Base-by-base conservation (phyloP, 352 stramenopile species). In the Phytopythium sindhum region DNA sequence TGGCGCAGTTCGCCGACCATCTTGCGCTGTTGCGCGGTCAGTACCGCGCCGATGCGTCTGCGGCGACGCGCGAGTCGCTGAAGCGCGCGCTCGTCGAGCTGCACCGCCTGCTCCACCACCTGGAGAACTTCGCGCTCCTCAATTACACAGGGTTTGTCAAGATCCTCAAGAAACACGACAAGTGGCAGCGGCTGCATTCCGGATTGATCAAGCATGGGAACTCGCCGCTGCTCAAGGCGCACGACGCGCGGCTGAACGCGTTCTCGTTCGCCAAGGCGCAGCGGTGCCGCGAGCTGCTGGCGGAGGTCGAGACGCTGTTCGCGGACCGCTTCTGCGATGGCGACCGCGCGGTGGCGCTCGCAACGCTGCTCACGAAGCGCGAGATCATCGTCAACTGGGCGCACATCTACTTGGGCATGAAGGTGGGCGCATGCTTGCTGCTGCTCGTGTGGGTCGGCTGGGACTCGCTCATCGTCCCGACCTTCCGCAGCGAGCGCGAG, bases 101-200 rank as follows among this genome's bases (percentile, higher is more conserved):
- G 44, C 93, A 98, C 74, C 89, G 95, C 4, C 81, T 95, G 50
- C 69, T 97, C 26, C 98, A 98, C 65, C 75, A 98, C 39, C 80
- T 99, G 57, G 78, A 97, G 39, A 99, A 99, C 74, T 99, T 97
- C 81, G 86, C 93, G 31, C 91, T 99, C 64, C 86, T 99, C 59
- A 99, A 99, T 67, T 99, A 98, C 75, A 99, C 97, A 0, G 97
- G 89, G 17, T 98, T 99, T 70, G 84, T 99, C 24, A 99, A 99
- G 74, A 98, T 99, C 66, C 69, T 98, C 33, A 99, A 99, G 71
- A 98, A 98, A 61, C 91, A 98, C 71, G 95, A 98, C 73, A 98
- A 98, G 57, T 52, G 37, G 56, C 41, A 51, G 56, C 37, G 28
- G 15, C 37, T 52, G 35, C 56, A 61, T 28, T 23, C 56, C 0